Percentiles rank a stretch among this genome's conserved stretches.
Conservation (phyloP, 371 early-diverging fungal species). For the Mucor circinelloides region DNA sequence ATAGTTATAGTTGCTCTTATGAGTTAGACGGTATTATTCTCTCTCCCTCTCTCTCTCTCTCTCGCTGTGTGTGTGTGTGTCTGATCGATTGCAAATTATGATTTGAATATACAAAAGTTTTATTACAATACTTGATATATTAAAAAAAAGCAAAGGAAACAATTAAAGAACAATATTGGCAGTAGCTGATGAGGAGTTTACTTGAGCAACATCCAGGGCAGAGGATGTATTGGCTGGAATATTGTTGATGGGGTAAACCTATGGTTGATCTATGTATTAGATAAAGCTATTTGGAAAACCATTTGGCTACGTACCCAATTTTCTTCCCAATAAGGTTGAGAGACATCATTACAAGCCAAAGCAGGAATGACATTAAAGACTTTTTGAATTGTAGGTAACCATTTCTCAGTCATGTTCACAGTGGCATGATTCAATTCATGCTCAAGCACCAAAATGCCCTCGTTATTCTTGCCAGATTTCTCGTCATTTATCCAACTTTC, state of each 20-base stretch:
- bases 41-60: no score
- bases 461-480: constrained; percentile 14
- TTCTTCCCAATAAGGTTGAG: constrained; percentile 53
- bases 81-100: no score
- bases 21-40: no score
- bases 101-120: no score
- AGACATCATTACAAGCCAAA: constrained; percentile 50
- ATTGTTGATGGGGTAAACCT: background rate
- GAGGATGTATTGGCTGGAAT: background rate
- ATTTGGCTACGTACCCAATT: background rate
- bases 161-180: background rate
- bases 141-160: background rate
- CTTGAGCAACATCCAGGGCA: background rate
- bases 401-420: constrained; percentile 41
- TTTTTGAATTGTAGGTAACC: constrained; percentile 47
- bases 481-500: constrained; percentile 36
- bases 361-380: constrained; percentile 51
- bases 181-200: background rate
- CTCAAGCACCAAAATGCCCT: constrained; percentile 44
- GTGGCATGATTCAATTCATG: constrained; percentile 53
- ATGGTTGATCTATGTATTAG: background rate
- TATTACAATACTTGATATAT: no score
- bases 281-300: background rate
- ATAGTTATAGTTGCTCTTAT: no score
- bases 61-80: no score